Percentiles rank a stretch among this genome's conserved stretches.
Conservation (phyloP, 2,329 filamentous ascomycete genomes). For the Botrytis byssoidea region DNA sequence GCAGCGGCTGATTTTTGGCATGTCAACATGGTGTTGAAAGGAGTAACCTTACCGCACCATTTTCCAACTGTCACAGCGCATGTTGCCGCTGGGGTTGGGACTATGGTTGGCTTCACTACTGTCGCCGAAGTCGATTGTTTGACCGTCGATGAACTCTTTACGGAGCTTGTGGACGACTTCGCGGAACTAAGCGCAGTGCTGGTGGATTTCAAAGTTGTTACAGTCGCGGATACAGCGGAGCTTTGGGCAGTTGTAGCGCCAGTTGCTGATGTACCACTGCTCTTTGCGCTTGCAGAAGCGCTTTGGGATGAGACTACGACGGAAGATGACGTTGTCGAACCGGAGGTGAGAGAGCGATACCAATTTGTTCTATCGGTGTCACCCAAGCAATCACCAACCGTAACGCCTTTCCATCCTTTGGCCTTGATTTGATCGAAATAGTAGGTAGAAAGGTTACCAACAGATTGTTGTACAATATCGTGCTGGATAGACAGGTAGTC, state of each 20-base stretch:
- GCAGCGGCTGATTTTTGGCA: constrained; percentile 19
- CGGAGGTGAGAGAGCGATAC: constrained; percentile 39
- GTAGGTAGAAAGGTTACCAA: constrained; percentile 35
- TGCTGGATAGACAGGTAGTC: constrained; percentile 46
- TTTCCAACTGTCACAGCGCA: constrained; percentile 13
- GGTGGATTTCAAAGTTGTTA: background rate
- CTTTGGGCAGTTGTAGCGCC: background rate
- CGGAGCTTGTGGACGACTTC: background rate
- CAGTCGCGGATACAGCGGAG: background rate
- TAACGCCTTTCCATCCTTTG: constrained; percentile 43
- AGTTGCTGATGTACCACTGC: background rate
- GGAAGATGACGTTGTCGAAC: background rate
- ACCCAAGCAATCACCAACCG: constrained; percentile 47
- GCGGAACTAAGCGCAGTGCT: background rate
- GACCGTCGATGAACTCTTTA: background rate
- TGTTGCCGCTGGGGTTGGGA: background rate
- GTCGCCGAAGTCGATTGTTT: background rate
- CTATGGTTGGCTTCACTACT: background rate
- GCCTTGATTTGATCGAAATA: constrained; percentile 37
- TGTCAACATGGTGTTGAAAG: constrained; percentile 6
- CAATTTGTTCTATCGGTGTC: constrained; percentile 43
- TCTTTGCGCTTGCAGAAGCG: background rate
- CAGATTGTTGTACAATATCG: constrained; percentile 40
- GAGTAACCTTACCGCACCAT: constrained; percentile 16
- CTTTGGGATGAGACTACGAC: background rate